phyloP scores from a whole-genome alignment of 108 stramenopile genomes.

The Nannochloropsis oceanica region DNA sequence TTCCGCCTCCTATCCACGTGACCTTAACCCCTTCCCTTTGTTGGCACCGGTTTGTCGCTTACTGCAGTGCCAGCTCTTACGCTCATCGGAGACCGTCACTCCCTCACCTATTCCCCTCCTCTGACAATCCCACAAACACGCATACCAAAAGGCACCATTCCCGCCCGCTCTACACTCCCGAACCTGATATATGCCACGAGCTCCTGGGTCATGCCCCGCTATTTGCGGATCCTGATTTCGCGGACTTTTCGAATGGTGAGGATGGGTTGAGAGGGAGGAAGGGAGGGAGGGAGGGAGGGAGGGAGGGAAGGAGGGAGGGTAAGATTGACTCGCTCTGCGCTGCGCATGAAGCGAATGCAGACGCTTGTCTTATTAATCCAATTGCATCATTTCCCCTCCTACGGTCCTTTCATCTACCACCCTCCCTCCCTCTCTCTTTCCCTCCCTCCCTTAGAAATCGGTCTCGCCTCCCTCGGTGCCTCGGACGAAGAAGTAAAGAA shows the following conservation, averaged over 20 bases:
- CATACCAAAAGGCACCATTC: constrained; percentile 43
- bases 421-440: not conserved
- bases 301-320: not conserved
- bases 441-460: constrained; percentile 49
- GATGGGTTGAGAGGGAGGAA: not conserved
- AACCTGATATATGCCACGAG: constrained; percentile 93
- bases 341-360: constrained; percentile 26
- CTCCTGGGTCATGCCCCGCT: constrained; percentile 85
- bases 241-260: constrained; percentile 53
- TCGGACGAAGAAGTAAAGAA: constrained; percentile 71
- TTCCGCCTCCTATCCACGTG: not conserved
- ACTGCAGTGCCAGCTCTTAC: too few species aligned
- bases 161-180: constrained; percentile 69
- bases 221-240: constrained; percentile 92
- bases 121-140: not conserved
- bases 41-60: too few species aligned
- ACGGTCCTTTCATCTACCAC: not conserved
- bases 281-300: not conserved
- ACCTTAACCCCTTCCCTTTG: not conserved
- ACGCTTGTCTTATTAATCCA: not conserved
- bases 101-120: too few species aligned
- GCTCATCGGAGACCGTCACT: too few species aligned
- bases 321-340: not conserved
- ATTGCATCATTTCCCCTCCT: not conserved
- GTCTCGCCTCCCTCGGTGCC: constrained; percentile 82